Base-by-base conservation (phyloP, 805 yeast genomes). In the Sporopachydermia lactativora region DNA sequence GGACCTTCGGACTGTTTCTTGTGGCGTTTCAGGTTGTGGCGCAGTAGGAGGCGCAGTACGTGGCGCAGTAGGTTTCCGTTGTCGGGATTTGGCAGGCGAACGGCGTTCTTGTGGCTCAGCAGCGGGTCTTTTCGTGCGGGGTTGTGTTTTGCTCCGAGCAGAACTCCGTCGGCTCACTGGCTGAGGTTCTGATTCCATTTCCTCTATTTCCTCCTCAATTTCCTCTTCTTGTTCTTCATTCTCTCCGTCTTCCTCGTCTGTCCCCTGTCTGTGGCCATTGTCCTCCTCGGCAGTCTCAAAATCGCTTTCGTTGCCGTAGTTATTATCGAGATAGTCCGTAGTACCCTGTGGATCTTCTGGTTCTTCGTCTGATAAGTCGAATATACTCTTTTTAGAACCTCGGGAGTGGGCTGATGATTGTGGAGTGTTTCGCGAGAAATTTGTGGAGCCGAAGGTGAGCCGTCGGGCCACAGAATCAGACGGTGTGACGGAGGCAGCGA, bases 1-100 rank as follows among this genome's bases (percentile, higher is more conserved):
- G 0, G 94, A 81, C 47, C 82, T 62, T 46, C 94, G 49, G 8
- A 50, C 31, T n/a, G n/a, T n/a, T n/a, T n/a, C n/a, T n/a, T n/a
- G n/a, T n/a, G n/a, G n/a, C n/a, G n/a, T n/a, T n/a, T n/a, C n/a
- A n/a, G n/a, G n/a, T n/a, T n/a, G n/a, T n/a, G n/a, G n/a, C n/a
- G n/a, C n/a, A n/a, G n/a, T n/a, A n/a, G n/a, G n/a, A n/a, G n/a
- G n/a, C n/a, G n/a, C n/a, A n/a, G n/a, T n/a, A n/a, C n/a, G n/a
- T n/a, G n/a, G n/a, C n/a, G n/a, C n/a, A n/a, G n/a, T n/a, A n/a
- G n/a, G n/a, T n/a, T n/a, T n/a, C n/a, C n/a, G n/a, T n/a, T n/a
- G n/a, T n/a, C n/a, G n/a, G n/a, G n/a, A n/a, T n/a, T n/a, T n/a
- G n/a, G n/a, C n/a, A n/a, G n/a, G n/a, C n/a, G n/a, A n/a, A n/a